Base-by-base conservation (phyloP, 345 rosid genomes). In the Salix purpurea region DNA sequence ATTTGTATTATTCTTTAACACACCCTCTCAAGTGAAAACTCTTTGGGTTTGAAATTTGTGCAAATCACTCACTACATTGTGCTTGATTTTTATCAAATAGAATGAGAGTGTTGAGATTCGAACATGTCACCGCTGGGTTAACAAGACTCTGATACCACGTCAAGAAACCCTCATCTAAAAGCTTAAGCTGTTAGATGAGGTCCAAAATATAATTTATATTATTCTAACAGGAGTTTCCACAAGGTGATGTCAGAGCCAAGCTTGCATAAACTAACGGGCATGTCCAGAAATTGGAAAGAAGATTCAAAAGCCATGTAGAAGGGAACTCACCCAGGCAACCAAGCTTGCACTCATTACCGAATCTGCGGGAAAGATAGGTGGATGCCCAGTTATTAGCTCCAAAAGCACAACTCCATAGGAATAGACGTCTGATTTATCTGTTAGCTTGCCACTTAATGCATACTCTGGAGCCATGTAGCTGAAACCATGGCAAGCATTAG, bases 351-450 rank as follows among this genome's bases (percentile, higher is more conserved):
- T 50, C 56, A 37, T 65, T 56, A 11, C 26, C 11, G 67, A 23
- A 30, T 79, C 60, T 23, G 64, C 18, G 37, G 26, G 23, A 39
- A 26, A 39, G 50, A 74, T 70, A 37, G 82, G 82, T 2, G 54
- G 74, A n/a, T 54, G 74, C 13, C 82, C 75, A 18, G 82, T 79
- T n/a, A 79, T 79, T 40, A 79, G 74, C 67, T 79, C 82, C 50
- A 74, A 56, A 36, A 74, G 74, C 71, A 70, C 61, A 14, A 79
- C 71, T 2, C 78, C 78, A 36, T 40, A 70, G 36, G 78, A 79
- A 30, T 69, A 79, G 1, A 52, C 21, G 23, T 52, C 58, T 16
- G 58, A 52, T 19, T 52, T 52, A 32, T 74, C 71, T 7, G 74
- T 69, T 24, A 79, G 42, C 65, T 70, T 74, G 15, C 75, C 78